Percentiles rank a stretch among this genome's conserved stretches.
Evolutionary conservation across 2,329 filamentous ascomycete species (phyloP).

Genomic region (Fusarium sp.): DNA sequence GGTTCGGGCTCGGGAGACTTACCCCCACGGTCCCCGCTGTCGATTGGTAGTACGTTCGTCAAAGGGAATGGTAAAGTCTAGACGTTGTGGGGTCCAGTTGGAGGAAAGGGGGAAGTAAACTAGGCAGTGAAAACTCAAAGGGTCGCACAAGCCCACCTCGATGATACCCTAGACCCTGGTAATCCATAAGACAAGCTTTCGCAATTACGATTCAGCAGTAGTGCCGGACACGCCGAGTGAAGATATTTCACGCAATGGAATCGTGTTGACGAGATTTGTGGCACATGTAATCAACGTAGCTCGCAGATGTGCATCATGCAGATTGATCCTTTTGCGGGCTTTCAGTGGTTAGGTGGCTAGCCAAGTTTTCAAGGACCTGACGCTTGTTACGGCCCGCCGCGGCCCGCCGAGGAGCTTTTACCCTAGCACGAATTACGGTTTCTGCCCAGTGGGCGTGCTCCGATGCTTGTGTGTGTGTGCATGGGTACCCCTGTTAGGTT

Average conservation of each 20-base stretch:
- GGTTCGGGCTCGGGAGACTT: background rate
- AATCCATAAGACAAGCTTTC: background rate
- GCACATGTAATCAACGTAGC: no score
- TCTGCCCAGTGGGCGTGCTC: no score
- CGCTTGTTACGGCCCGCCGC: background rate
- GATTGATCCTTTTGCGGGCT: no score
- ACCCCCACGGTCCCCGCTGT: background rate
- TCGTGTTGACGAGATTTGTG: no score
- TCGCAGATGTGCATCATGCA: no score
- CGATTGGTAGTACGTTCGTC: background rate
- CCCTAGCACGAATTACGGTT: no score
- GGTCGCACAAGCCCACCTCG: background rate
- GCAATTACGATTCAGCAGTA: background rate
- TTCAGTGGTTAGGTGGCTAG: background rate
- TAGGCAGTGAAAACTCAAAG: background rate
- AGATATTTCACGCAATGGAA: background rate
- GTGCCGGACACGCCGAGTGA: background rate
- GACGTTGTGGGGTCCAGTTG: background rate
- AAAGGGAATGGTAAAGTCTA: no score
- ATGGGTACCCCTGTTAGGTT: no score
- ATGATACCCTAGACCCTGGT: background rate
- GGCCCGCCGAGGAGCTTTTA: background rate
- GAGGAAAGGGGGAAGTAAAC: background rate
- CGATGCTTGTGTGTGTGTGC: no score
- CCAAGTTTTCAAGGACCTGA: background rate